These are phyloP conservation scores for Amaranthus tricolor DNA, from an alignment of 179 eudicot species.

Conservation along the genomic window DNA sequence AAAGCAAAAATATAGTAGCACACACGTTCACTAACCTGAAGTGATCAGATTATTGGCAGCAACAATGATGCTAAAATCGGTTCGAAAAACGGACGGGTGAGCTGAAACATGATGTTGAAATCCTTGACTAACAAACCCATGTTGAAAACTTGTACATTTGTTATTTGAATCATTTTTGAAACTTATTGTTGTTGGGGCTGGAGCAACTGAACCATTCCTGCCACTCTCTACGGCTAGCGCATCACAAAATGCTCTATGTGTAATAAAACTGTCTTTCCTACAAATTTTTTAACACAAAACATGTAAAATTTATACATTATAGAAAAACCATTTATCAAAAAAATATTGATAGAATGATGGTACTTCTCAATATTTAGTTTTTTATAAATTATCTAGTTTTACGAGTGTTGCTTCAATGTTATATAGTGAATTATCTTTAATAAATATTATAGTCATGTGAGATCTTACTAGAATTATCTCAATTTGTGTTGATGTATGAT, in stretches of 20 bases:
- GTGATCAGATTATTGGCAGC: slow-evolving; percentile 23
- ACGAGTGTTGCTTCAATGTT: too few relatives aligned
- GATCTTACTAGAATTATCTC: too few relatives aligned
- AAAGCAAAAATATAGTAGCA: too few relatives aligned
- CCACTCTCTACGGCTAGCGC: slow-evolving; percentile 77
- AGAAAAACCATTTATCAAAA: too few relatives aligned
- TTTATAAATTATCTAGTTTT: too few relatives aligned
- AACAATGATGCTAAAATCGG: slow-evolving; percentile 35
- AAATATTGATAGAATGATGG: too few relatives aligned
- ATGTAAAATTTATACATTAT: too few relatives aligned
- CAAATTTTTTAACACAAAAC: neutral
- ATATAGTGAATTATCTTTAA: too few relatives aligned
- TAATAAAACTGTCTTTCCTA: slow-evolving; percentile 92
- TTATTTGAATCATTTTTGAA: slow-evolving; percentile 42
- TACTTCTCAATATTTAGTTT: too few relatives aligned
- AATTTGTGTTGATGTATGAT: too few relatives aligned
- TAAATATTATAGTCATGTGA: too few relatives aligned
- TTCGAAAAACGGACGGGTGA: slow-evolving; percentile 38
- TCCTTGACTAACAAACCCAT: slow-evolving; percentile 30
- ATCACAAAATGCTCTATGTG: slow-evolving; percentile 89
- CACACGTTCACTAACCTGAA: slow-evolving; percentile 30
- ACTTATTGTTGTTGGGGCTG: slow-evolving; percentile 37
- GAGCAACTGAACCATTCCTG: slow-evolving; percentile 36
- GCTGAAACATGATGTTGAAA: slow-evolving; percentile 28
- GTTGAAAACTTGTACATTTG: slow-evolving; percentile 24